Conservation (phyloP, 192 early-diverging fungal species). For the Phycomyces nitens region DNA sequence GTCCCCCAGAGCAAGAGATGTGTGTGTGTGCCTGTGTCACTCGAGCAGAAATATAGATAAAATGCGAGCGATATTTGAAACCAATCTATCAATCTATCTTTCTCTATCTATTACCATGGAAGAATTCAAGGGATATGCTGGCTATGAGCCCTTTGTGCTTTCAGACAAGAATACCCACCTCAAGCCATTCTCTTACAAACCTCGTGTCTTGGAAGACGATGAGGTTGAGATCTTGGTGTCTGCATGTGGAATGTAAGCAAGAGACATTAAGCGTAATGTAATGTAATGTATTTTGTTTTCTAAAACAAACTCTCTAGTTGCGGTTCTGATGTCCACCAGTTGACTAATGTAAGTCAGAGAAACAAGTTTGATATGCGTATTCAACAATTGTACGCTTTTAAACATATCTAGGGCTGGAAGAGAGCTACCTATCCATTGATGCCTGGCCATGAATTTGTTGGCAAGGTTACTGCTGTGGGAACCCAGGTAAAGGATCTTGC, state of each 20-base stretch:
- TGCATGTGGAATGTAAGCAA: conserved; percentile 45
- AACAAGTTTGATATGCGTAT: conserved; percentile 40
- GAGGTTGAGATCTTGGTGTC: conserved; percentile 47
- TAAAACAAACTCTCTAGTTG: conserved; percentile 66
- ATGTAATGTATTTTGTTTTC: not conserved
- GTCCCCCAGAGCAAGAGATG: no score
- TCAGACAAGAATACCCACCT: conserved; percentile 15
- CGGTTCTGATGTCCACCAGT: conserved; percentile 70
- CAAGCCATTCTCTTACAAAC: conserved; percentile 25
- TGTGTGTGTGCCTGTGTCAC: no score
- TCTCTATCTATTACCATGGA: not conserved
- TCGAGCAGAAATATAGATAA: no score
- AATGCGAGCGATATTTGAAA: no score
- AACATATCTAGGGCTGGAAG: conserved; percentile 37
- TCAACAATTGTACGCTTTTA: no score
- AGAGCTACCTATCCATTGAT: conserved; percentile 38
- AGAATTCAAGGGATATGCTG: conserved; percentile 30
- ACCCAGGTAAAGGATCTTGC: conserved; percentile 19
- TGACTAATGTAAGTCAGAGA: conserved; percentile 55
- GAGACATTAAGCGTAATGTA: not conserved
- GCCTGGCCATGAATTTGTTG: conserved; percentile 56
- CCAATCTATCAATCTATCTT: not conserved
- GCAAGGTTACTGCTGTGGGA: conserved; percentile 41
- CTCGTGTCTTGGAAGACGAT: conserved; percentile 35
- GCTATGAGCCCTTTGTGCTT: conserved; percentile 13